Percentiles rank a stretch among this genome's conserved stretches.
Conservation (phyloP, 2,329 filamentous ascomycete genomes). For the Sphaerulina vaccinii region DNA sequence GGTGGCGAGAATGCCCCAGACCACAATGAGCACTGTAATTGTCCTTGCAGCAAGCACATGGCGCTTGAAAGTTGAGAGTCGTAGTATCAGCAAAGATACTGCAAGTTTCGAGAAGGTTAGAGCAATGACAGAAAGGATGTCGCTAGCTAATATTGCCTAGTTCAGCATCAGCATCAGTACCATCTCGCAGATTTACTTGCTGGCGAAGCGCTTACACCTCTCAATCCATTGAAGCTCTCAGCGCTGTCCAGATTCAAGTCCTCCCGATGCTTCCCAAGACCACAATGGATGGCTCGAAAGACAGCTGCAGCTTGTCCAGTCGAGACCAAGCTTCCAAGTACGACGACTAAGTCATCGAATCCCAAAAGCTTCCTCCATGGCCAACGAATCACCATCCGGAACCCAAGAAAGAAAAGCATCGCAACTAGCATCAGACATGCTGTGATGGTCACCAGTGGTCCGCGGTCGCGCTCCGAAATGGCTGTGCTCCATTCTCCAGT, state of each 20-base stretch:
- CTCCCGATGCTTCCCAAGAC: constrained; percentile 13
- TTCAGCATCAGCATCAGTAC: not conserved
- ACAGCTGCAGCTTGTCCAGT: constrained; percentile 14
- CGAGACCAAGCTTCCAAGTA: constrained; percentile 19
- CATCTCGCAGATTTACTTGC: too few relatives aligned
- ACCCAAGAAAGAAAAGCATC: constrained; percentile 16
- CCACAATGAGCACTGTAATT: constrained; percentile 11
- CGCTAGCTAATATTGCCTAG: constrained; percentile 15
- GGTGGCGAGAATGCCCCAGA: constrained; percentile 11
- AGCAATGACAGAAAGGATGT: constrained; percentile 16
- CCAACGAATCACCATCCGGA: constrained; percentile 19
- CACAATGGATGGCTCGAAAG: constrained; percentile 14
- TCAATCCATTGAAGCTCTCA: not conserved
- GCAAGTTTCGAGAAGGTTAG: constrained; percentile 21
- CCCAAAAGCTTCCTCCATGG: constrained; percentile 19
- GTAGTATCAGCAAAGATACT: constrained; percentile 19
- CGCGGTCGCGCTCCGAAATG: constrained; percentile 14
- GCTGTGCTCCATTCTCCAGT: constrained; percentile 12
- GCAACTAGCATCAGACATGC: constrained; percentile 19
- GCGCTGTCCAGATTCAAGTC: not conserved
- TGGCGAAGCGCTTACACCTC: not conserved
- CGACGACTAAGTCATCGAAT: constrained; percentile 17
- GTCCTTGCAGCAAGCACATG: constrained; percentile 14
- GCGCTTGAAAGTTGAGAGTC: constrained; percentile 19
- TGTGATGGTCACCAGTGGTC: constrained; percentile 17